Evolutionary conservation across 2,329 filamentous ascomycete species (phyloP), one percentile per base, ranked within the genome.

Genomic region (Endoconidiophora polonica): DNA sequence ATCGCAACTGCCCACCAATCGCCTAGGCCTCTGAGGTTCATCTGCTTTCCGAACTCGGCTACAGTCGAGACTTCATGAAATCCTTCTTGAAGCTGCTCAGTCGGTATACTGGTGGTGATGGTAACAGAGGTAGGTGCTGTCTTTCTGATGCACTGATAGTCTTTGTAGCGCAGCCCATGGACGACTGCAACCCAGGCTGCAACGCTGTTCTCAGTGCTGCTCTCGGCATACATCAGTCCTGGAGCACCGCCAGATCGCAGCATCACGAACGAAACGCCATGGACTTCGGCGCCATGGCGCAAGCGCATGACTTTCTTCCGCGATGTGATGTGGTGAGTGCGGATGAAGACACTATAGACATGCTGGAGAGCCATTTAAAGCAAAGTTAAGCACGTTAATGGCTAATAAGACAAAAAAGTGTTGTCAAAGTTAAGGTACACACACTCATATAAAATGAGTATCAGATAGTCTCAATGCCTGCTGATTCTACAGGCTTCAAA

Each of bases 311-410:
- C 64, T 59, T 88, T 88, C 60, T 86, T 86, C 55, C 82, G 79
- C 0, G 81, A 86, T 3, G 82, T 87, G 59, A 88, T 86, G 62
- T 88, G 83, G 57, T 88, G 83, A 0, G 83, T 88, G 48, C 81
- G 75, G 54, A 88, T 84, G 43, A 88, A 67, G 26, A 81, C 74
- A 59, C 64, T 65, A 54, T 62, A 68, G 6, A 53, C 18, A 10
- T 29, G 29, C 4, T 38, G 29, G 29, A 3, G 7, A 1, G 29
- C 12, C 29, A 33, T 33, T 33, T 33, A 33, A 12, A 33, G 29
- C 9, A 12, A 12, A 10, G 9, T 9, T 12, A 2, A 33, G 6
- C 7, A 29, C 26, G 7, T 5, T 10, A 29, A 33, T 10, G 12
- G 2, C 16, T 18, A 18, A 18, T 18, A 18, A 33, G 9, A 36